Evolutionary conservation across 2,329 filamentous ascomycete genomes (phyloP), one percentile per base, ranked within the genome.

Genomic region (Dendryphion nanum): DNA sequence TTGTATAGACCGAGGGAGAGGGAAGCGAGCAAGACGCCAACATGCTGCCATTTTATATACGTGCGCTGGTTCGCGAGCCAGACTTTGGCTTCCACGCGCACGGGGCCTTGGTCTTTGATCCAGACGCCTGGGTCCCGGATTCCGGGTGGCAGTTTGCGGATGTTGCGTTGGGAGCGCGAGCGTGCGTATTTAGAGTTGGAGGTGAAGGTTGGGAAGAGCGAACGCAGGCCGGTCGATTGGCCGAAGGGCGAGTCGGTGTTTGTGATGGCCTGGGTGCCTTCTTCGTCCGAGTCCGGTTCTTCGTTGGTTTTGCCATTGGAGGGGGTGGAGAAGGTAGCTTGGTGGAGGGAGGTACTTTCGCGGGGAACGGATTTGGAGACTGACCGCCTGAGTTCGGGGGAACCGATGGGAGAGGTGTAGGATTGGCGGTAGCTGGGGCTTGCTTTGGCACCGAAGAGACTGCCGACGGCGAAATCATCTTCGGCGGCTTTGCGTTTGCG

Each of bases 11-110:
- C 87, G 10, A 98, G 72, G 0, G 88, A 87, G 19, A 98, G 70
- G 16, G 84, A 83, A 24, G 89, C 90, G 17, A 98, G 81, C 12
- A 98, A 76, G 33, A 98, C 81, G 45, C 82, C 85, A 57, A 98
- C 89, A 65, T 97, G 90, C 72, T 97, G 88, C 93, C 93, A 98
- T 68, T 96, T 97, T 67, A 98, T 84, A 63, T 96, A 98, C 0
- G 93, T 98, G 45, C 93, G 85, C 70, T 98, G 91, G 67, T 98
- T 98, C 38, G 93, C 93, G 40, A 98, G 83, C 91, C 93, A 98
- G 19, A 98, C 91, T 69, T 98, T 98, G 45, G 89, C 89, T 71
- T 98, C 93, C 40, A 98, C 89, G 61, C 89, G 86, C 48, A 97
- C 78, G 23, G 89, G 86, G 3, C 93, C 91, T 21, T 85, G 79